These are phyloP conservation scores for Lasiodiplodia hormozganensis DNA, from an alignment of 2,329 filamentous ascomycete species.

Conservation along the genomic window DNA sequence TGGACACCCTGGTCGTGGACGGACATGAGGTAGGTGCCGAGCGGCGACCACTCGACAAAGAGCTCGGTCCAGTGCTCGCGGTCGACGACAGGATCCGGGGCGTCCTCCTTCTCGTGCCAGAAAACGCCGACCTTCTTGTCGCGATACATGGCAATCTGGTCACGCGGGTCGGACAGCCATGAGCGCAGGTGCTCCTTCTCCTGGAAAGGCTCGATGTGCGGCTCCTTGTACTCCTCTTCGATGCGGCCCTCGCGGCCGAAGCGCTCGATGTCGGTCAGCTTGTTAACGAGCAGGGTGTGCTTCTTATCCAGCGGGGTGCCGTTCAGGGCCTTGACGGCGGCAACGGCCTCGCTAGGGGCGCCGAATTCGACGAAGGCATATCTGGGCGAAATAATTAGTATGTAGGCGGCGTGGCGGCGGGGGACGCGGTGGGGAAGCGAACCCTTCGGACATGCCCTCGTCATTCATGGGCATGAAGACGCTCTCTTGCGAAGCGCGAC, in stretches of 20 bases:
- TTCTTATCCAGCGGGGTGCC: constrained; percentile 91
- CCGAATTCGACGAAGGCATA: constrained; percentile 98
- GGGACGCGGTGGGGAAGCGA: constrained; percentile 43
- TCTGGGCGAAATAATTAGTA: constrained; percentile 54
- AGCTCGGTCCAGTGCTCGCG: constrained; percentile 97
- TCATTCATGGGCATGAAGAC: constrained; percentile 95
- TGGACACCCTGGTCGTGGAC: constrained; percentile 97
- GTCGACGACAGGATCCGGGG: constrained; percentile 87
- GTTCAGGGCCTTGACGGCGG: constrained; percentile 88
- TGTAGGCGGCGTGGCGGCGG: background rate
- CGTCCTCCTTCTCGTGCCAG: constrained; percentile 97
- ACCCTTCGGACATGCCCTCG: constrained; percentile 86
- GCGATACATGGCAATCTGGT: constrained; percentile 95
- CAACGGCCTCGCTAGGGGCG: constrained; percentile 85
- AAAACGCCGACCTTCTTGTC: constrained; percentile 91
- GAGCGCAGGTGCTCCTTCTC: constrained; percentile 95
- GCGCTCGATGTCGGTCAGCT: constrained; percentile 96
- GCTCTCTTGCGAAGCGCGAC: constrained; percentile 82
- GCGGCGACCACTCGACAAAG: constrained; percentile 97
- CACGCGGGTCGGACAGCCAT: constrained; percentile 88
- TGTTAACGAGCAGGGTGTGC: constrained; percentile 95
- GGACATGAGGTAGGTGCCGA: constrained; percentile 91
- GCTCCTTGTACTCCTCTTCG: constrained; percentile 86
- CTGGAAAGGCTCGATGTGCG: constrained; percentile 81
- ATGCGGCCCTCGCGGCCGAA: constrained; percentile 93